Evolutionary conservation across 2,329 filamentous ascomycete species (phyloP).

Genomic region (Beauveria australis): DNA sequence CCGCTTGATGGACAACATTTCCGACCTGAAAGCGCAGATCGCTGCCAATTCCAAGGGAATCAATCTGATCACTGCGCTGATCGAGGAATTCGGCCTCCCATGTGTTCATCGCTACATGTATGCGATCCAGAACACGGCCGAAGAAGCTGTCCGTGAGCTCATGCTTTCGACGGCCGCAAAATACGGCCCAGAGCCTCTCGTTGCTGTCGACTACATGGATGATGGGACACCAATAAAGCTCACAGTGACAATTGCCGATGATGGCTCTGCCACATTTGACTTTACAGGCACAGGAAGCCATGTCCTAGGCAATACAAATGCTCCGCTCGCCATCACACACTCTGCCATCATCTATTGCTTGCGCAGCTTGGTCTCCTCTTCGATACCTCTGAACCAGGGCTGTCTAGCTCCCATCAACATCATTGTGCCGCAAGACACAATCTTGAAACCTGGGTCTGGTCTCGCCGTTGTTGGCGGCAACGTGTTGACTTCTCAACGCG

Average conservation of each 20-base stretch:
- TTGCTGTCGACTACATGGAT: slow-evolving; percentile 60
- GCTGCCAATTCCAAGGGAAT: slow-evolving; percentile 84
- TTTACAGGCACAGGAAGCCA: slow-evolving; percentile 26
- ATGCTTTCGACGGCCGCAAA: slow-evolving; percentile 15
- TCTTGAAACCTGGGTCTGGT: slow-evolving; percentile 66
- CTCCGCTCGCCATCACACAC: slow-evolving; percentile 25
- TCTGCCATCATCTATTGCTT: slow-evolving; percentile 77
- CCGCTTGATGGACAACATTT: slow-evolving; percentile 74
- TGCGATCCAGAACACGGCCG: slow-evolving; percentile 34
- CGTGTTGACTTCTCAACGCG: slow-evolving; percentile 69
- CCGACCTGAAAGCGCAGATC: slow-evolving; percentile 79
- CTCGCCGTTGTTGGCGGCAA: slow-evolving; percentile 80
- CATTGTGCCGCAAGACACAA: slow-evolving; percentile 61
- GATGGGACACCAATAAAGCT: slow-evolving; percentile 73
- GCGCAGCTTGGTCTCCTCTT: slow-evolving; percentile 68
- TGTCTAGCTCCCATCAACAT: slow-evolving; percentile 72
- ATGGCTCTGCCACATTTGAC: slow-evolving; percentile 65
- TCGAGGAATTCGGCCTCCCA: slow-evolving; percentile 63
- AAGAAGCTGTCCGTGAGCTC: slow-evolving; percentile 25
- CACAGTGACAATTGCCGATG: slow-evolving; percentile 63
- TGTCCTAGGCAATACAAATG: slow-evolving; percentile 26
- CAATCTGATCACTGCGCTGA: slow-evolving; percentile 60
- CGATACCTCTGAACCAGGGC: slow-evolving; percentile 82
- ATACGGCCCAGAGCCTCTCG: slow-evolving; percentile 16
- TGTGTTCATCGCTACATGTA: slow-evolving; percentile 56